Base-by-base conservation (phyloP, 495 filamentous ascomycete genomes). In the Podospora appendiculata region DNA sequence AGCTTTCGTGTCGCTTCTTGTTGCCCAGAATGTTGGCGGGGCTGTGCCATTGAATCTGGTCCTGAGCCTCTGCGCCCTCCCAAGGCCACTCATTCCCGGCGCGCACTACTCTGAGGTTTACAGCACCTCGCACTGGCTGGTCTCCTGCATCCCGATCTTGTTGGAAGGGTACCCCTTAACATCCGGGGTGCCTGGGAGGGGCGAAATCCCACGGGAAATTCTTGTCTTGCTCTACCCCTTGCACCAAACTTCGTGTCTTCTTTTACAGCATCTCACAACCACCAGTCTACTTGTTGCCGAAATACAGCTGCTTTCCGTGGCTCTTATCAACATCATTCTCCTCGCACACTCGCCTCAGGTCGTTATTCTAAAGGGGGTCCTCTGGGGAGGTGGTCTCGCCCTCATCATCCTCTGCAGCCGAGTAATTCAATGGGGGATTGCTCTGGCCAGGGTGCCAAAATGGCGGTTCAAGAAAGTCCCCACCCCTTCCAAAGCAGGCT, bases 221-320 rank as follows among this genome's bases (percentile, higher is more conserved):
- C 69, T 90, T 40, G 72, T 79, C 38, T 69, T 89, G 59, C 72
- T 96, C 60, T 93, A 87, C 63, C 89, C 94, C 51, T 73, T 98
- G 50, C 90, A 98, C 65, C 87, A 89, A 65, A 83, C 84, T 41
- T 79, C 96, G 51, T 85, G 87, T 57, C 71, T 74, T 38, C 80
- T 85, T 50, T 64, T 96, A 57, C 80, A 84, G 56, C 83, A 86
- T 63, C 75, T 96, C 56, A 90, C 90, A 19, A 89, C 88, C 7
- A 94, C 90, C 32, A 95, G 90, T 64, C 72, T 96, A 42, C 77
- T 95, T 39, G 77, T 84, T 4, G 85, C 94, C 3, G 93, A 98
- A 61, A 69, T 96, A 46, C 90, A 96, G 57, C 75, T 97, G 13
- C 79, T 96, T 41, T 90, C 90, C 17, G 78, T 81, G 36, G 82